phyloP scores from a whole-genome alignment of 2,329 filamentous ascomycete genomes.

The Claviceps spartinae region DNA sequence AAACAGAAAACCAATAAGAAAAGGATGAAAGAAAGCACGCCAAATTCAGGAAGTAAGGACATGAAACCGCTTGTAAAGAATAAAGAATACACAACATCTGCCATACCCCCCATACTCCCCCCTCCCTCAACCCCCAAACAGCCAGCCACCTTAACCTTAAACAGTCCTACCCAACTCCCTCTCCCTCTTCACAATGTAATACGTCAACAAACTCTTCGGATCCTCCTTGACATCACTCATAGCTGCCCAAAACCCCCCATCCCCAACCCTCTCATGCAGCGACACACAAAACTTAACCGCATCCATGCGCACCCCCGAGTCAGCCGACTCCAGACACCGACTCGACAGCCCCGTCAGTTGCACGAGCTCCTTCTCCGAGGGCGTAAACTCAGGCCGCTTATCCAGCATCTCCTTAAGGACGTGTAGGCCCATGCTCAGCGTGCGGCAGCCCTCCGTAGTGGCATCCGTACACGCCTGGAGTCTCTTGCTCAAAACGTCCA shows the following conservation, averaged over 20 bases:
- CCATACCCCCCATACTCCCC: not conserved
- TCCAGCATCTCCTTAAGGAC: conserved; percentile 48
- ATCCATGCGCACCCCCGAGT: conserved; percentile 55
- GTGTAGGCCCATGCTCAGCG: conserved; percentile 49
- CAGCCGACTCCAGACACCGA: conserved; percentile 45
- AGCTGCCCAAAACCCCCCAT: conserved; percentile 52
- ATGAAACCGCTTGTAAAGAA: not conserved
- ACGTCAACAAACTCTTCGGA: conserved; percentile 63
- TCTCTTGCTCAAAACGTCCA: conserved; percentile 36
- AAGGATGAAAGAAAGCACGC: not conserved
- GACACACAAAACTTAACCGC: conserved; percentile 69
- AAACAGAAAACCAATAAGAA: not conserved
- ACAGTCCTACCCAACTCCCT: conserved; percentile 28
- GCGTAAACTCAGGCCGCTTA: conserved; percentile 31
- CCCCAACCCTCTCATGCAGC: conserved; percentile 49
- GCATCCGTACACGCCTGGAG: conserved; percentile 30
- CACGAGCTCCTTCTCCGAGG: conserved; percentile 36
- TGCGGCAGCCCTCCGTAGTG: conserved; percentile 32
- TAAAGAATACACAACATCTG: not conserved
- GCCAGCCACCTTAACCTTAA: not conserved
- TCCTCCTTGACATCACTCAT: conserved; percentile 54
- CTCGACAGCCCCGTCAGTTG: conserved; percentile 36
- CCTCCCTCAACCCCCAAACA: not conserved
- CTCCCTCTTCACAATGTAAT: conserved; percentile 64
- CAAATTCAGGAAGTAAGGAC: too few species aligned